Evolutionary conservation across 805 yeast species (phyloP), one percentile per base, ranked within the genome.

Genomic region (Vanderwaltozyma tropicalis): DNA sequence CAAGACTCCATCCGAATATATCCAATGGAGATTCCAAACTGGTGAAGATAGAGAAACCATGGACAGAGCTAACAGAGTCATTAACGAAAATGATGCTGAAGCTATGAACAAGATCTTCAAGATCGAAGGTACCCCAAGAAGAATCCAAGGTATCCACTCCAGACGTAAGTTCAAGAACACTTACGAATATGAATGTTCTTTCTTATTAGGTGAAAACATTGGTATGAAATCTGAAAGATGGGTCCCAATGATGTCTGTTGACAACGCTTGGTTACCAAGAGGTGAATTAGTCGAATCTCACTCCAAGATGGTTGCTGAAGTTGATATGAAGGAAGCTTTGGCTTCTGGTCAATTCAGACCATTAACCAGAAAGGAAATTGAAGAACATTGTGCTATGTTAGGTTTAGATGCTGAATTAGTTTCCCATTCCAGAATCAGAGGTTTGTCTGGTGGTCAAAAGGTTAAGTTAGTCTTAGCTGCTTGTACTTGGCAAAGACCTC

Each of bases 1-100:
- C 80, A 85, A 83, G 80, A 92, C 99, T 64, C 98, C 98, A 66
- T 87, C 96, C 62, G 98, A 92, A 78, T 92, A 92, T 77, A 92
- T 92, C 61, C 98, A 92, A 77, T 92, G 98, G 98, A 92, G 98
- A 82, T 92, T 89, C 96, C 98, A 92, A 78, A 92, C 98, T 66
- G 98, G 98, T 88, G 98, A 92, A 78, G 98, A 92, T 73, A 87
- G 98, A 77, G 98, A 92, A 78, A 92, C 98, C 72, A 92, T 92
- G 98, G 98, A 92, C 78, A 85, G 97, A 77, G 98, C 97, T 67
- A 86, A 94, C 70, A 86, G 98, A 78, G 89, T 81, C 69, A 87
- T 92, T 68, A 87, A 83, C 66, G 98, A 92, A 76, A 72, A 76
- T 59, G 98, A 92, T 73, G 96, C 88, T 77, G 77, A 80, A 70